Evolutionary conservation across 2,329 filamentous ascomycete genomes (phyloP).

Genomic region (Akanthomyces uredinophilus): DNA sequence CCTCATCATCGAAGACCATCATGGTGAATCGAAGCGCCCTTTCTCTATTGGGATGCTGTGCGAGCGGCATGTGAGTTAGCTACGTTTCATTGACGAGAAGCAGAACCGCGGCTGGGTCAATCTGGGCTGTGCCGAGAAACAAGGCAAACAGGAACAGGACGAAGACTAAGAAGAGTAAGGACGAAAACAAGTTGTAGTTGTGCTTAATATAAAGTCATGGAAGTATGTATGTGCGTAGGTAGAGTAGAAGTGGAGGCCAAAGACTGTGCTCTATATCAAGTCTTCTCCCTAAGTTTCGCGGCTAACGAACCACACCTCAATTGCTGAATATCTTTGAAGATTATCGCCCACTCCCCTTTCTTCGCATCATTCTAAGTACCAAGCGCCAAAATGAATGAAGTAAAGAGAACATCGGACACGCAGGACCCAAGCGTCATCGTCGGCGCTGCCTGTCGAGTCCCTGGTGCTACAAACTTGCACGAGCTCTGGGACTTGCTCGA

Average conservation of each 20-base stretch:
- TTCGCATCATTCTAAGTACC: too few relatives aligned
- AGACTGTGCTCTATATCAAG: not conserved
- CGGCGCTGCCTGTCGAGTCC: conserved; percentile 27
- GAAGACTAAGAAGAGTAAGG: not conserved
- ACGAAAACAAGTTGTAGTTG: not conserved
- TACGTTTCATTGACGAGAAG: not conserved
- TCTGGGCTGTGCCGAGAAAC: not conserved
- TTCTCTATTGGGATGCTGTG: not conserved
- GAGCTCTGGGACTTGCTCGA: conserved; percentile 27
- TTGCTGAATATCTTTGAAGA: not conserved
- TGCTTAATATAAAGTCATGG: not conserved
- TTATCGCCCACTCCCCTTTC: not conserved
- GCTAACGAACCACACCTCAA: not conserved
- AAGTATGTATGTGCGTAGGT: too few relatives aligned
- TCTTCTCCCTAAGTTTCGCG: not conserved
- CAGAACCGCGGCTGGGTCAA: not conserved
- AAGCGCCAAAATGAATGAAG: not conserved
- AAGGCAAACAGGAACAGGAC: too few relatives aligned
- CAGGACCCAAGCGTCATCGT: conserved; percentile 29
- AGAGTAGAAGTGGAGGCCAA: too few relatives aligned
- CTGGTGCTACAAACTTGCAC: conserved; percentile 23
- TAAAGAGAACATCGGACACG: not conserved
- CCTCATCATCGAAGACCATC: not conserved
- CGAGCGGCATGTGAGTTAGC: not conserved
- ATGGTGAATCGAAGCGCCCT: not conserved